A percentile compares a stretch with the other conserved stretches of the same genome.
Conservation (phyloP, 2,329 filamentous ascomycete species). For the Dactylellina leptospora region DNA sequence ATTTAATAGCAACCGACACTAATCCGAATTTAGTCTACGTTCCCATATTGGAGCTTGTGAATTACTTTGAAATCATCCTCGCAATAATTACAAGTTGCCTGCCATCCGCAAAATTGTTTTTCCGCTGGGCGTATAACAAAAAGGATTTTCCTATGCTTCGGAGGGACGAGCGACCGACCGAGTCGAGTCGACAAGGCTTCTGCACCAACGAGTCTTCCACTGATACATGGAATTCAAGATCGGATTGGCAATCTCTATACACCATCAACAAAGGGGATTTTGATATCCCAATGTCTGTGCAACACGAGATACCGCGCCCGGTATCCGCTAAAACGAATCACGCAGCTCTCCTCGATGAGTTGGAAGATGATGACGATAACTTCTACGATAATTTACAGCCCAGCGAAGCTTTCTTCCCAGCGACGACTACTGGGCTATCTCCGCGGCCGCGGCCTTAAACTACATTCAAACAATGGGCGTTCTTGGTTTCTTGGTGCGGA, state of each 20-base stretch:
- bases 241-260: constrained; percentile 37
- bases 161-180: constrained; percentile 15
- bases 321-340: constrained; percentile 20
- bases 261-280: constrained; percentile 28
- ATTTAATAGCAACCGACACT: not conserved
- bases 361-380: constrained; percentile 50
- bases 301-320: constrained; percentile 21
- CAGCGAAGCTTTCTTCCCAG: constrained; percentile 49
- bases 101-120: constrained; percentile 45
- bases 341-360: constrained; percentile 36
- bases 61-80: constrained; percentile 46
- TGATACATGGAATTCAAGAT: constrained; percentile 46
- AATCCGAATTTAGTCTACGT: constrained; percentile 30
- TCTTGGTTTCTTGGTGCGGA: not conserved
- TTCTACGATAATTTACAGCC: constrained; percentile 52
- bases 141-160: constrained; percentile 21
- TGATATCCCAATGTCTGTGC: constrained; percentile 9
- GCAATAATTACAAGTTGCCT: constrained; percentile 44
- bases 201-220: constrained; percentile 1
- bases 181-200: constrained; percentile 42
- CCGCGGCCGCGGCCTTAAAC: constrained; percentile 23
- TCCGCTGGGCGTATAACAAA: constrained; percentile 44
- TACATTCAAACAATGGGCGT: not conserved
- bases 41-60: constrained; percentile 40
- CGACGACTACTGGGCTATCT: constrained; percentile 31